Evolutionary conservation across 2,329 filamentous ascomycete species (phyloP), one percentile per base, ranked within the genome.

Genomic region (Cercospora citrullina): DNA sequence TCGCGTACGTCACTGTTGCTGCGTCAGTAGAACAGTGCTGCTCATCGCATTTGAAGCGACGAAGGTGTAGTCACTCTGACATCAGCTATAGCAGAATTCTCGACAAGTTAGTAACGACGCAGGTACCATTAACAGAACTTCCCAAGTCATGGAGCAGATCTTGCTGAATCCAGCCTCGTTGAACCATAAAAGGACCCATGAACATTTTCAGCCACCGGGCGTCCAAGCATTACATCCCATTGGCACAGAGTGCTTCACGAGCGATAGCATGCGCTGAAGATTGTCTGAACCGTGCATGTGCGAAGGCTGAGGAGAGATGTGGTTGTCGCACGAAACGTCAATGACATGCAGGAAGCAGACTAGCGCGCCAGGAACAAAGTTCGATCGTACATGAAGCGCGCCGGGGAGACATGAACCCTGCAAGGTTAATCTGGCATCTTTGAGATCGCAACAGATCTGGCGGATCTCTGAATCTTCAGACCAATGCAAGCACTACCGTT

Each of bases 361-460:
- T 72, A 72, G 71, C 61, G 69, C 31, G 36, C 21, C 68, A 70
- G 66, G 68, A 67, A 69, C 69, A 72, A 45, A 69, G 62, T 66
- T 69, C 36, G 8, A 61, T 65, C 63, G 48, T 58, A 63, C 65
- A 64, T 64, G 36, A 61, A 48, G 53, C 23, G 51, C 30, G 42
- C 63, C 36, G 58, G 66, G 57, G 28, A 58, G 30, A 58, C n/a
- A 23, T 33, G 36, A 42, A 60, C 21, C 33, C 64, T 57, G 60
- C 63, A 31, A 67, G 65, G 68, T 67, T 64, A 36, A 48, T 64
- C 33, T 59, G 45, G 63, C 67, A 71, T 68, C 66, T 71, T 8
- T 23, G 28, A 60, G 63, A 66, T 66, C 60, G 33, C 23, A 36
- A n/a, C 2, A 58, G 51, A 64, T 64, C 51, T 64, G 30, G 33